Evolutionary conservation across 1,139 yeast species (phyloP), one percentile per base, ranked within the genome.

Genomic region (Petasospora fabianii): DNA sequence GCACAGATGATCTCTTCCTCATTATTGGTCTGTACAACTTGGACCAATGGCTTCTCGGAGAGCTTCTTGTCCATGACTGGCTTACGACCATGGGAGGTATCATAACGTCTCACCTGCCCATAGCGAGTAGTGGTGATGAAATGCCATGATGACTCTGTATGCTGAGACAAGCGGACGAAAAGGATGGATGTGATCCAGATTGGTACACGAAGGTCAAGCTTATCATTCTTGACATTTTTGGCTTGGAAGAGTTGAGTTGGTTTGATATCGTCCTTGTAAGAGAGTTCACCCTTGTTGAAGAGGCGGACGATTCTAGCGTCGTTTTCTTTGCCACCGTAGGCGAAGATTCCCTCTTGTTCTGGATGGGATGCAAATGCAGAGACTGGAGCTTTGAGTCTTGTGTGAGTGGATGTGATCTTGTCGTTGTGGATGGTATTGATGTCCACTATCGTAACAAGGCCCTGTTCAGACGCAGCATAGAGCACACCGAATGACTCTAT

Each of bases 281-380:
- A 27, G 14, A 40, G 38, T 12, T 40, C 28, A 6, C 30, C 14
- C 3, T 36, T 27, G 4, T 9, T 48, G 32, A 31, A 38, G 10
- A 81, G 46, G 36, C 68, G 60, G 2, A 78, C 60, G 16, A 84
- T 60, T 44, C 73, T 74, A 4, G 82, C 63, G 50, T 82, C 83
- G 47, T 77, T 76, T 50, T 84, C 88, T 56, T 82, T 77, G 31
- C 94, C 95, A 34, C 92, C 95, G 54, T 65, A 74, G 0, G 86
- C 90, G 60, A 78, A 75, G 3, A 77, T 58, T 16, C 76, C 72
- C 21, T 58, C 55, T 27, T 61, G 62, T 32, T 60, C 56, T 8
- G 77, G 73, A 59, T 73, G 73, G 41, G 70, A 53, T 29, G 66
- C 60, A 53, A 76, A 72, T 24, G 77, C 60, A 41, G 68, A 63